Conservation (phyloP, 768 basidiomycete species). For the Pleurotus salmoneostramineus region DNA sequence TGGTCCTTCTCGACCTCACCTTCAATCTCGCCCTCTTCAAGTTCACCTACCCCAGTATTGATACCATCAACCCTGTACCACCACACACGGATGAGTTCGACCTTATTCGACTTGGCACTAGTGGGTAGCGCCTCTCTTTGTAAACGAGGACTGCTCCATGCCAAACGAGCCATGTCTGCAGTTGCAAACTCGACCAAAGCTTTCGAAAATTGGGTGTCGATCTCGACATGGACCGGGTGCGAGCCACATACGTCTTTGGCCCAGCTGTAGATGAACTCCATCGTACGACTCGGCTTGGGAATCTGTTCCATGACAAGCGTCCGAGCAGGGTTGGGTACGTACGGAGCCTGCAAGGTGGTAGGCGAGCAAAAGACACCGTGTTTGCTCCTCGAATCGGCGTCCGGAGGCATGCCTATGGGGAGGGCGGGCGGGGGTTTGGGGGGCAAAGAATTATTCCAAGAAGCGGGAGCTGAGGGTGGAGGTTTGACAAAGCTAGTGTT, state of each 20-base stretch:
- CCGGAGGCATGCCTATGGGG: constrained; percentile 42
- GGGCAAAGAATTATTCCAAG: constrained; percentile 8
- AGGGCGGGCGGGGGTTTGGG: constrained; percentile 14
- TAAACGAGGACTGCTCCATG: constrained; percentile 46
- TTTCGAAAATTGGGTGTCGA: constrained; percentile 38
- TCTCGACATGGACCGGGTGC: constrained; percentile 33
- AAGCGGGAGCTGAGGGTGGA: constrained; percentile 4
- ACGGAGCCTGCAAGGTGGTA: constrained; percentile 19
- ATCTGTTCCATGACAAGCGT: constrained; percentile 57
- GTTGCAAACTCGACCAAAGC: constrained; percentile 49
- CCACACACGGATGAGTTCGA: constrained; percentile 43
- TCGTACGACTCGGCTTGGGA: constrained; percentile 42
- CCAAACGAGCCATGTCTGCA: constrained; percentile 38
- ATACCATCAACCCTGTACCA: constrained; percentile 42
- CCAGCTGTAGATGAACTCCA: constrained; percentile 40
- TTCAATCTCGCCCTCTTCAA: constrained; percentile 49
- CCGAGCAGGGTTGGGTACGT: constrained; percentile 42
- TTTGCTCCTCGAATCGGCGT: constrained; percentile 39
- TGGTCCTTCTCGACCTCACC: constrained; percentile 27
- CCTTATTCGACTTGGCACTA: constrained; percentile 21
- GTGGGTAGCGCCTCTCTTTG: constrained; percentile 26
- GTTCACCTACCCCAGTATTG: constrained; percentile 29
- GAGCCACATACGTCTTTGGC: constrained; percentile 31
- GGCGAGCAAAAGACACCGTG: constrained; percentile 39
- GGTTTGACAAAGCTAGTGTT: background rate